These are phyloP conservation scores for Quercus wislizeni DNA, from an alignment of 306 rosid species.

Conservation along the genomic window DNA sequence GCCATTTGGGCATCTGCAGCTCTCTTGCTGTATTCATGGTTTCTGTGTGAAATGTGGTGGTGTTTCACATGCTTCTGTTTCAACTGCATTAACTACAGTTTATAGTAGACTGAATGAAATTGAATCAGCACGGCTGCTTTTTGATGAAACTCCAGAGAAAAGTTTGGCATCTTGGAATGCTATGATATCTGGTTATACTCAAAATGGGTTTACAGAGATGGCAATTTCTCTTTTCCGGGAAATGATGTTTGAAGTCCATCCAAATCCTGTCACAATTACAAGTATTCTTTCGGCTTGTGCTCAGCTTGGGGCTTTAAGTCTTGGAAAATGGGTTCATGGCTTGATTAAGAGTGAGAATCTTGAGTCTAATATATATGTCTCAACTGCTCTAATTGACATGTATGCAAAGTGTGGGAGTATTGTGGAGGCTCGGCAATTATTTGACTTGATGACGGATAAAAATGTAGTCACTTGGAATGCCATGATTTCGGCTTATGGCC, in stretches of 20 bases:
- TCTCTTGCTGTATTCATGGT: slow-evolving; percentile 56
- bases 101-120: slow-evolving; percentile 72
- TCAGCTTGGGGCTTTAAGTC: slow-evolving; percentile 81
- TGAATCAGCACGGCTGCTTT: slow-evolving; percentile 64
- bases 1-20: slow-evolving; percentile 70
- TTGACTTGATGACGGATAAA: slow-evolving; percentile 69
- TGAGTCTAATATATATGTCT: slow-evolving; percentile 71
- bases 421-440: slow-evolving; percentile 64
- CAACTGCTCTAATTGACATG: slow-evolving; percentile 86
- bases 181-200: slow-evolving; percentile 89
- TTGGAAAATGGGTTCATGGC: slow-evolving; percentile 85
- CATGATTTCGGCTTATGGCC: slow-evolving; percentile 92
- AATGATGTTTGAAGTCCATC: slow-evolving; percentile 64
- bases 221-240: slow-evolving; percentile 81
- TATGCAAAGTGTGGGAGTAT: slow-evolving; percentile 92
- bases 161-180: slow-evolving; percentile 90
- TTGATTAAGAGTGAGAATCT: slow-evolving; percentile 65
- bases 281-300: slow-evolving; percentile 94
- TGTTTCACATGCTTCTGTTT: slow-evolving; percentile 60
- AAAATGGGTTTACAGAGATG: slow-evolving; percentile 76
- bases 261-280: slow-evolving; percentile 76
- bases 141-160: slow-evolving; percentile 76
- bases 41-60: slow-evolving; percentile 64
- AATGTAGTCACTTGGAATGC: slow-evolving; percentile 92
- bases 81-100: slow-evolving; percentile 72